Evolutionary conservation across 2,329 filamentous ascomycete species (phyloP), one percentile per base, ranked within the genome.

Genomic region (Talaromyces sp.): DNA sequence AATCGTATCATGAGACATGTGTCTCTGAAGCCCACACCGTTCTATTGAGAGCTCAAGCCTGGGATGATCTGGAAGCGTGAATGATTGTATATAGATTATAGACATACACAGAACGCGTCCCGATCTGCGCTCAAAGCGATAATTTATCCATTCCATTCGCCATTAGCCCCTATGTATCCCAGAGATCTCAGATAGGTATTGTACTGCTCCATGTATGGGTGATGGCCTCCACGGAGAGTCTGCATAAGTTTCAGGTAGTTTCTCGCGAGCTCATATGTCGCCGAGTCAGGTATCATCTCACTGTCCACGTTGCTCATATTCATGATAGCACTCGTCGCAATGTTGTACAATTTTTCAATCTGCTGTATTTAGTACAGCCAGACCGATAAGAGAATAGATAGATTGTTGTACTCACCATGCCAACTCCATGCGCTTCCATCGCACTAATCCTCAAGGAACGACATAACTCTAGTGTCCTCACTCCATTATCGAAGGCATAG

Each of bases 391-490:
- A 56, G 27, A 24, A 24, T 13, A 16, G 3, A 52, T 13, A 6
- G 31, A 8, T 31, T 7, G 8, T 24, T 10, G 19, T 49, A 71
- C 73, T 70, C 69, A 78, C 75, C 71, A 73, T 64, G 62, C 75
- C 79, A 39, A 80, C 76, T 3, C 79, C 79, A 65, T 80, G 78
- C 0, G 78, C 76, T 64, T 81, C 79, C 76, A 81, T 78, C 2
- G 79, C 75, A 63, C 75, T 70, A 59, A 75, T 68, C 19, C 73
- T 68, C 31, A 77, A 62, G 16, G 72, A 71, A 41, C 70, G 71
- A 63, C 77, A 80, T 37, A 76, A 69, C 43, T 73, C 69, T 4
- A 81, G 66, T 2, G 78, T 72, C 10, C 72, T 71, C 54, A 75
- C 70, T 1, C 76, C 78, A 66, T 79, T 66, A 14, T 70, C 66